Evolutionary conservation across 495 filamentous ascomycete species (phyloP), one percentile per base, ranked within the genome.

Genomic region (Evernia prunastri): DNA sequence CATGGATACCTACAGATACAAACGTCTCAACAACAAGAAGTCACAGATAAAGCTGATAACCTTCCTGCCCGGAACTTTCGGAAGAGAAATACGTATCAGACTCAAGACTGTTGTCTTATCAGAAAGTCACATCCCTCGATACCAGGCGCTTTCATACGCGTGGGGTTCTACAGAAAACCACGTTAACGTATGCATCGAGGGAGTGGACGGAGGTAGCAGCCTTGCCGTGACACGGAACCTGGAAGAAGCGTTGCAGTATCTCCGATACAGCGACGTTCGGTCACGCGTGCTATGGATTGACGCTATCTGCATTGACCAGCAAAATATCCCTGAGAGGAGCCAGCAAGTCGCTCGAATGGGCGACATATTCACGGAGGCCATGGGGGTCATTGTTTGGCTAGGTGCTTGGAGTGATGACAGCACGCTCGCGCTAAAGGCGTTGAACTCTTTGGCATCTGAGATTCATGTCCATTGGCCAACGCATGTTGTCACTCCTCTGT

Each of bases 321-420:
- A 29, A 31, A 42, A 43, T 15, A 37, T 37, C 31, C 4, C 36
- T 2, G 57, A 42, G n/a, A n/a, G 56, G 4, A 10, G 56, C 4
- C 42, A 65, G 1, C 59, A 58, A 29, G 56, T 66, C 1, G 49
- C 4, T n/a, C 11, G 29, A n/a, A 62, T 56, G 47, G 47, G 6
- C 8, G 59, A 58, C 13, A 57, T 56, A 0, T 61, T 57, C 18
- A 1, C 43, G 9, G 10, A 39, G 5, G 51, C 64, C 1, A 39
- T 10, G 9, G 11, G 27, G 6, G 58, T 42, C 0, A 3, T 63
- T 2, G 29, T 66, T 20, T 66, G 43, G 59, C 18, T 66, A 31
- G 59, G 47, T 54, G 49, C 59, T 1, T 35, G 23, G 47, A 20
- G 45, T 11, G 31, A 65, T 37, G 31, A 51, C 0, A 53, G 57